Evolutionary conservation across 495 filamentous ascomycete genomes (phyloP).

Genomic region (Penicillium canescens): DNA sequence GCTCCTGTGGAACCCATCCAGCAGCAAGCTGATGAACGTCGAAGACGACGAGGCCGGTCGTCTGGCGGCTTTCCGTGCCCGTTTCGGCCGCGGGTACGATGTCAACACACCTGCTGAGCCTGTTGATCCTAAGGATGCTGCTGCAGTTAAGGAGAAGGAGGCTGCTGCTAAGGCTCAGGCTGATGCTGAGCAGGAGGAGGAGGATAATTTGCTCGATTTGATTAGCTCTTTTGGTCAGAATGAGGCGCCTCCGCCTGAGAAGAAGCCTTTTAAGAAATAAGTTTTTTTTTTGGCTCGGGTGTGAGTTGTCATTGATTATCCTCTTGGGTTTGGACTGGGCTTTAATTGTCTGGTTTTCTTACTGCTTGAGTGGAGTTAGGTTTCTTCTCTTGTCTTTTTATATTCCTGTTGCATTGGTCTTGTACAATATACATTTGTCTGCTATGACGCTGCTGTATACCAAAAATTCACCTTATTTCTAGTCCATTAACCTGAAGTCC

Average conservation of each 20-base stretch:
- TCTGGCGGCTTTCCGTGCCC: conserved; percentile 77
- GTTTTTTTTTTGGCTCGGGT: background rate
- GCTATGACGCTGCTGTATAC: conserved; percentile 14
- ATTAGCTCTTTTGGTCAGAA: conserved; percentile 62
- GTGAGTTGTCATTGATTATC: no score
- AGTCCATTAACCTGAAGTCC: background rate
- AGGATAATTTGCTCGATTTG: conserved; percentile 68
- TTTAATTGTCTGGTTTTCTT: conserved; percentile 1
- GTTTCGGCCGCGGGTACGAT: conserved; percentile 86
- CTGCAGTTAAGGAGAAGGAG: conserved; percentile 30
- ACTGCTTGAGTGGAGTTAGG: conserved; percentile 22
- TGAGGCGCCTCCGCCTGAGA: conserved; percentile 28
- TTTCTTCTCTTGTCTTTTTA: conserved; percentile 11
- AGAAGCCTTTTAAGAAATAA: conserved; percentile 24
- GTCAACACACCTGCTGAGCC: conserved; percentile 38
- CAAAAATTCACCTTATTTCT: conserved; percentile 7
- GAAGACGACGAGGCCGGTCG: conserved; percentile 96
- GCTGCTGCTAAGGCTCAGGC: conserved; percentile 34
- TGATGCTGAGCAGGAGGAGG: conserved; percentile 39
- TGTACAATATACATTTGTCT: conserved; percentile 32
- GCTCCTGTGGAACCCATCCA: conserved; percentile 83
- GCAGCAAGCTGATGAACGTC: conserved; percentile 74
- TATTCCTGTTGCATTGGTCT: conserved; percentile 18
- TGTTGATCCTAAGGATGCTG: conserved; percentile 19
- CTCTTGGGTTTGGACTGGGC: background rate